Evolutionary conservation across 163 green algal genomes (phyloP).

Genomic region (Scenedesmus sp.): DNA sequence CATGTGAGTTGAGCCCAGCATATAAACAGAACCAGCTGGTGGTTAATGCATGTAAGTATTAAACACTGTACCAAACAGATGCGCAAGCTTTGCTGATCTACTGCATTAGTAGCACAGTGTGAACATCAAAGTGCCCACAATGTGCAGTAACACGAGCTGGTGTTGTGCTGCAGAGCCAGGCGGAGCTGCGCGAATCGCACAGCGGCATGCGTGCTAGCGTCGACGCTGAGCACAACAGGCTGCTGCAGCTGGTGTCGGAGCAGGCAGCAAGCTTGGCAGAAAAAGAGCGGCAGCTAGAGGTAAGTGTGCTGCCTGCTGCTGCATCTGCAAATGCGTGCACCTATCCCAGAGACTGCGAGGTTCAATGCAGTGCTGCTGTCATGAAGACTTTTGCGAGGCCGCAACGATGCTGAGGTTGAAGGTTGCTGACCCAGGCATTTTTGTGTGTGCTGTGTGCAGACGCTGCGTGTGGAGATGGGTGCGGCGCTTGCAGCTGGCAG

Average conservation of each 20-base stretch:
- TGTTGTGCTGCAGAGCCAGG: not conserved
- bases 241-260: slow-evolving; percentile 22
- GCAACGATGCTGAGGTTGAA: not conserved
- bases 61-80: too few species aligned
- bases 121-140: not conserved
- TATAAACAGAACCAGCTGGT: not conserved
- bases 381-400: not conserved
- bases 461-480: slow-evolving; percentile 23
- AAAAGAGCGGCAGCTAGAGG: slow-evolving; percentile 49
- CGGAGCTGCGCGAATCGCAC: not conserved
- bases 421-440: not conserved
- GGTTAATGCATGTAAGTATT: too few species aligned
- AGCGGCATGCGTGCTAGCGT: not conserved
- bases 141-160: not conserved
- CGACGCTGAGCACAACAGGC: slow-evolving; percentile 23
- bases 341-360: not conserved
- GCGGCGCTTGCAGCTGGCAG: slow-evolving; percentile 32
- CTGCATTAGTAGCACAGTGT: not conserved
- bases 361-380: not conserved
- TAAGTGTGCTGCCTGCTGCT: not conserved
- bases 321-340: not conserved
- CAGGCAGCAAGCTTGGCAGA: slow-evolving; percentile 35
- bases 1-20: not conserved
- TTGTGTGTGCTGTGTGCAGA: slow-evolving; percentile 8
- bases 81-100: too few species aligned